Base-by-base conservation (phyloP, 2,329 filamentous ascomycete species). In the Amylocarpus encephaloides region DNA sequence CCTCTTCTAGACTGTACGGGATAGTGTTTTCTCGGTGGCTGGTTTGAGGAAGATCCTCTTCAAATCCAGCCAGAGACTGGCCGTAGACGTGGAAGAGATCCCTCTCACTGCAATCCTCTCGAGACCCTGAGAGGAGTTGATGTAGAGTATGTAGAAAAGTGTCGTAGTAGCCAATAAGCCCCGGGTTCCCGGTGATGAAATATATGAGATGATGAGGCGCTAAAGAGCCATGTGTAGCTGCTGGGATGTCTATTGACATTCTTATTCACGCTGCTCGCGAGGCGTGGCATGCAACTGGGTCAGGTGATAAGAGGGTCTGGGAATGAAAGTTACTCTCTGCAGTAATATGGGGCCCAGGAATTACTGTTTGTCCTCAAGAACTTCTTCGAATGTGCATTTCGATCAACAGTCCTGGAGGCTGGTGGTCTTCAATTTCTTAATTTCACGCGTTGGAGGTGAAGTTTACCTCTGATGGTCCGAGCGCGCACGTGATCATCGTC, bases 151-250 rank as follows among this genome's bases (percentile, higher is more conserved):
- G 70, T 10, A 90, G 72, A 66, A 89, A 92, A 34, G 78, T 73
- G 50, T 69, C 70, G 67, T 92, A 92, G 73, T 87, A 92, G 49
- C 76, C 78, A 45, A 90, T 77, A 15, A 89, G 72, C 5, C 87
- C 87, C 5, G 87, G 87, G 57, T 92, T 92, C 16, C 87, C 87
- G 26, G 84, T 79, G 36, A 92, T 74, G 67, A 88, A 85, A 70
- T 82, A 89, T 58, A 91, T 70, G 44, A 90, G 76, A 53, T 60
- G 51, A 30, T 62, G 56, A 9, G 49, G 41, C 13, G 56, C 34
- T 5, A 47, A 39, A 3, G 52, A 34, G 29, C 52, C 49, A 18
- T 52, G 36, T 16, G 55, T 52, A 13, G 29, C 18, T 3, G 59
- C 54, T 22, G 43, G 43, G 34, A 60, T 52, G 26, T 52, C 55